Evolutionary conservation across 1,139 yeast species (phyloP).

Genomic region (Blastobotrys arbuscula): DNA sequence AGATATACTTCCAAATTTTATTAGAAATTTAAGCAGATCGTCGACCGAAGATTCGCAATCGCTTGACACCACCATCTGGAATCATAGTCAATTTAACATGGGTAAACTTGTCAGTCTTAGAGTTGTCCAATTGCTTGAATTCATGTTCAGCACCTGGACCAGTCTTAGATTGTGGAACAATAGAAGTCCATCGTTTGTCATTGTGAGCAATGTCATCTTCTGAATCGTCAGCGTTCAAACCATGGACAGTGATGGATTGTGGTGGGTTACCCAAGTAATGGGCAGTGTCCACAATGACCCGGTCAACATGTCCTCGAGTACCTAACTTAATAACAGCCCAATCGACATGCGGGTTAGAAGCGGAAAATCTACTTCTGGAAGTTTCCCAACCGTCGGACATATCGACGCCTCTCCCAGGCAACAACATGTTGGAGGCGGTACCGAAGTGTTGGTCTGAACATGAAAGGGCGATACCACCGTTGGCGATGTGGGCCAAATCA

Average conservation of each 20-base stretch:
- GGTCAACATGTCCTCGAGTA: conserved; percentile 45
- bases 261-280: conserved; percentile 94
- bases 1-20: too few relatives aligned
- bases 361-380: conserved; percentile 73
- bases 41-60: conserved; percentile 75
- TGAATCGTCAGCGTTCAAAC: conserved; percentile 37
- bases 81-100: conserved; percentile 77
- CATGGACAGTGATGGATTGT: conserved; percentile 59
- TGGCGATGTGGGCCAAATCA: conserved; percentile 75
- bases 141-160: conserved; percentile 75
- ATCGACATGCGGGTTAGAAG: conserved; percentile 59
- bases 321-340: conserved; percentile 86
- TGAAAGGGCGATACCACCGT: conserved; percentile 83
- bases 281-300: conserved; percentile 79
- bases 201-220: conserved; percentile 33
- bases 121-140: conserved; percentile 22
- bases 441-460: conserved; percentile 93
- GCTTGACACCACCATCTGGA: conserved; percentile 95
- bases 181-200: conserved; percentile 50
- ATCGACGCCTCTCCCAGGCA: conserved; percentile 92
- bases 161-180: conserved; percentile 69
- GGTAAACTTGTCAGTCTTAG: conserved; percentile 35
- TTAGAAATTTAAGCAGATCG: conserved; percentile 24
- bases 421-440: conserved; percentile 74
- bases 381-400: conserved; percentile 99